Evolutionary conservation across 371 early-diverging fungal genomes (phyloP).

Genomic region (Actinomortierella ambigua): DNA sequence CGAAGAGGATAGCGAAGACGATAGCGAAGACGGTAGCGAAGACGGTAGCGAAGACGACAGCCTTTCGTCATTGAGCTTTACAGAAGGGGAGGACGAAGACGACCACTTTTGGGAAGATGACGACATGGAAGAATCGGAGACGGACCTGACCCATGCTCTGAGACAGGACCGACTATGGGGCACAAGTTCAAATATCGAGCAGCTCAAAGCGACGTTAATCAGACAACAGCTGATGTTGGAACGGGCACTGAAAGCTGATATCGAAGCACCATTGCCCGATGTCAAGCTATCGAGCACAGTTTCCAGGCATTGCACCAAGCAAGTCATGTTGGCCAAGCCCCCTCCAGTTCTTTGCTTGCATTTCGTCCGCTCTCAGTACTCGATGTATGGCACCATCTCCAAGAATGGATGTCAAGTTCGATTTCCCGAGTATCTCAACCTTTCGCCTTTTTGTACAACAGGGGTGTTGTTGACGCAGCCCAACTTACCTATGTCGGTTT

Average conservation of each 20-base stretch:
- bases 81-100: background rate
- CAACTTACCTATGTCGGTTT: constrained; percentile 48
- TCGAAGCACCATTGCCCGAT: constrained; percentile 31
- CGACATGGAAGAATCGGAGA: background rate
- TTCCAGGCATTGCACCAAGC: constrained; percentile 60
- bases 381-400: constrained; percentile 64
- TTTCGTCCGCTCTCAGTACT: constrained; percentile 75
- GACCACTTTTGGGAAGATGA: background rate
- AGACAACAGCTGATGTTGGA: constrained; percentile 18
- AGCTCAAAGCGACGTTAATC: constrained; percentile 13
- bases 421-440: constrained; percentile 74
- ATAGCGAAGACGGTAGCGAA: constrained; percentile 8
- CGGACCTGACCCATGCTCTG: constrained; percentile 1
- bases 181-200: constrained; percentile 4
- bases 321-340: constrained; percentile 62
- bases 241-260: constrained; percentile 34
- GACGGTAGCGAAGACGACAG: background rate
- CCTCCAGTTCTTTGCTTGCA: constrained; percentile 77
- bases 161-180: background rate
- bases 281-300: constrained; percentile 42
- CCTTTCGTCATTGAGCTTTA: no score
- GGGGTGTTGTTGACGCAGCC: constrained; percentile 59
- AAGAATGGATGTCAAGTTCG: constrained; percentile 81
- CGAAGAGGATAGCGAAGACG: constrained; percentile 1
- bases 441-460: constrained; percentile 68